A percentile compares a stretch with the other conserved stretches of the same genome.
Evolutionary conservation across 257 asterid genomes (phyloP).

Genomic region (Rehmannia glutinosa): DNA sequence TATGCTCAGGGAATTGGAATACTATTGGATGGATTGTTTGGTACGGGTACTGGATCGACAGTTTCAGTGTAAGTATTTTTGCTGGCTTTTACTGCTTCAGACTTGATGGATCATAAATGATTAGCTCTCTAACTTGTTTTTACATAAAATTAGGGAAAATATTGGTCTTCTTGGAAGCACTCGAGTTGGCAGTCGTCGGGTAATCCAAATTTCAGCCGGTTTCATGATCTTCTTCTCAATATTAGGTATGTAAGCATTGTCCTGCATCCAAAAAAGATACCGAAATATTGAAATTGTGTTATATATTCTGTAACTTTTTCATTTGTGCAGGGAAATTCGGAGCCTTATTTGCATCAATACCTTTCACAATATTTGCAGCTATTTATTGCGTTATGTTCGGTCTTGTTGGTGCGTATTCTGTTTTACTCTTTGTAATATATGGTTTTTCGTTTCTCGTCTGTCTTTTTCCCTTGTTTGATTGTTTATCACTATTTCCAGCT

Average conservation of each 20-base stretch:
- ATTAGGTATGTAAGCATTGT: constrained; percentile 41
- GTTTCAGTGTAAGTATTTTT: constrained; percentile 73
- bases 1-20: constrained; percentile 77
- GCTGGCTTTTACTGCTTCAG: neutral
- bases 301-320: too few relatives aligned
- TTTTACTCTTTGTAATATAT: neutral
- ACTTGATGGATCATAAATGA: neutral
- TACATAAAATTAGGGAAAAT: constrained; percentile 57
- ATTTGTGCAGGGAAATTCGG: constrained; percentile 81
- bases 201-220: constrained; percentile 90
- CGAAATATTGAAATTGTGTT: too few relatives aligned
- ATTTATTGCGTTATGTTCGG: constrained; percentile 87
- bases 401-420: constrained; percentile 60
- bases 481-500: constrained; percentile 45
- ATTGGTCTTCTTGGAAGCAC: constrained; percentile 99
- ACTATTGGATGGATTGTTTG: constrained; percentile 78
- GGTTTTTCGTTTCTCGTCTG: neutral
- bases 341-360: constrained; percentile 92
- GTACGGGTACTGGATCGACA: constrained; percentile 82
- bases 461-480: neutral
- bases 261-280: neutral
- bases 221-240: constrained; percentile 95
- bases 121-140: neutral
- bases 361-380: constrained; percentile 92
- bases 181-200: constrained; percentile 91